Evolutionary conservation across 177 flowering plant genomes (phyloP).

Genomic region (Vitis hybrid): DNA sequence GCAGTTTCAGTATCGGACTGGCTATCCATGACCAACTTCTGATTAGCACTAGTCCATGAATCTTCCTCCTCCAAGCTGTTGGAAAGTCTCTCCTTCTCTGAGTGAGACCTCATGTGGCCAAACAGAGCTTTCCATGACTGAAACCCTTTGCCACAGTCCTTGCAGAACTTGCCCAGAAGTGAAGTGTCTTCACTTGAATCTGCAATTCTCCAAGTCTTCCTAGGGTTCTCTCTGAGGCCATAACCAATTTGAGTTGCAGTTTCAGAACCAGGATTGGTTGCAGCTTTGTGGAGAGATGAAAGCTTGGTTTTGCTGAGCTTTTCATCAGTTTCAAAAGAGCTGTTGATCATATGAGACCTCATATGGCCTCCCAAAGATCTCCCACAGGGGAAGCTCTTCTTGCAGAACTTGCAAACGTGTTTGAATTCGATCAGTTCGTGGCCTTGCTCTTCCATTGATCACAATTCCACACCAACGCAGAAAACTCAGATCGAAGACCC

Average conservation of each 20-base stretch:
- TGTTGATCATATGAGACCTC: conserved; percentile 74
- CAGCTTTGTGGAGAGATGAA: conserved; percentile 15
- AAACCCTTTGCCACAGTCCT: conserved; percentile 50
- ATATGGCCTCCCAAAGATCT: conserved; percentile 95
- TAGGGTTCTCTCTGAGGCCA: conserved; percentile 70
- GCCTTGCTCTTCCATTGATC: conserved; percentile 32
- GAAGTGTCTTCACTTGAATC: conserved; percentile 22
- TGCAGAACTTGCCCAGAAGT: conserved; percentile 29
- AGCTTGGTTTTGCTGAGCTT: conserved; percentile 29
- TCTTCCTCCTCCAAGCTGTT: conserved; percentile 26
- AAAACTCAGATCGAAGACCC: conserved; percentile 20
- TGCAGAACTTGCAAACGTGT: conserved; percentile 78
- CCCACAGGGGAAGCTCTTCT: conserved; percentile 73
- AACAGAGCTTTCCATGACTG: conserved; percentile 50
- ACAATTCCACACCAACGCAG: neutral
- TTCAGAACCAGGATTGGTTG: conserved; percentile 16
- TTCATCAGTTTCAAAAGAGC: conserved; percentile 29
- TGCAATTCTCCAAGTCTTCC: conserved; percentile 33
- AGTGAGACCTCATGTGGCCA: conserved; percentile 58
- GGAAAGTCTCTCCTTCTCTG: conserved; percentile 27
- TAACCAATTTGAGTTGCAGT: conserved; percentile 30
- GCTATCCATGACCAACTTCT: conserved; percentile 25
- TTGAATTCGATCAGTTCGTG: conserved; percentile 31
- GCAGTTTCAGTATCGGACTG: conserved; percentile 36
- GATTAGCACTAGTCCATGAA: conserved; percentile 22